Evolutionary conservation across 1,284 basidiomycete species (phyloP).

Genomic region (Schizophyllum amplum): DNA sequence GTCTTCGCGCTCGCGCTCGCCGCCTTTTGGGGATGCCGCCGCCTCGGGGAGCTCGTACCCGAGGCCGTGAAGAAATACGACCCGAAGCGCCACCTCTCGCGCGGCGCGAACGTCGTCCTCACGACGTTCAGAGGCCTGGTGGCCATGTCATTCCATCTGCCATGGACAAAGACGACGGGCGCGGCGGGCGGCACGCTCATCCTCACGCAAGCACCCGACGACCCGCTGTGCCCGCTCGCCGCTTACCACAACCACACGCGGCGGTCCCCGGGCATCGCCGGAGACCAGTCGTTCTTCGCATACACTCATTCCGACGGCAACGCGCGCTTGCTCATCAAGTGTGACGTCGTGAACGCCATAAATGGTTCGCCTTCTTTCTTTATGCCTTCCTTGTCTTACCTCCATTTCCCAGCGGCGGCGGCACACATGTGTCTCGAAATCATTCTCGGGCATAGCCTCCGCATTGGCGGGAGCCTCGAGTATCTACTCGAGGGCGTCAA

Average conservation of each 20-base stretch:
- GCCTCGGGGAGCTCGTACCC: conserved; percentile 20
- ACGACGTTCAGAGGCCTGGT: conserved; percentile 1
- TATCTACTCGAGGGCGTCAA: too few relatives aligned
- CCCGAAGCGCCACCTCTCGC: conserved; percentile 12
- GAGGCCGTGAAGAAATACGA: conserved; percentile 10
- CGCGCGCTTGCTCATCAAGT: too few relatives aligned
- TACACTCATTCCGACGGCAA: too few relatives aligned
- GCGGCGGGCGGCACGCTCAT: conserved; percentile 16
- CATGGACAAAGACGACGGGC: conserved; percentile 24
- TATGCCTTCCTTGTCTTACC: too few relatives aligned
- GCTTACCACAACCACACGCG: conserved; percentile 18
- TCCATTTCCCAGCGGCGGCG: too few relatives aligned
- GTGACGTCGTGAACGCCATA: too few relatives aligned
- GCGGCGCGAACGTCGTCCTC: not conserved
- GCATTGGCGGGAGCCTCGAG: too few relatives aligned
- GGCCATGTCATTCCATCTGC: conserved; percentile 14
- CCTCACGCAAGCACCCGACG: conserved; percentile 13
- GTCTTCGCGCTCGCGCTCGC: conserved; percentile 17
- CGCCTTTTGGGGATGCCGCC: conserved; percentile 21
- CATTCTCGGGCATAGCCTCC: too few relatives aligned
- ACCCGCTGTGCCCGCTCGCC: conserved; percentile 17
- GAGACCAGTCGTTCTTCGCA: too few relatives aligned
- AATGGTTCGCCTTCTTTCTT: too few relatives aligned
- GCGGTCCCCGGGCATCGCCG: too few relatives aligned
- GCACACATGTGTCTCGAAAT: too few relatives aligned